Evolutionary conservation across 169 alveolate species (phyloP).

Genomic region (Plasmodium sp.): DNA sequence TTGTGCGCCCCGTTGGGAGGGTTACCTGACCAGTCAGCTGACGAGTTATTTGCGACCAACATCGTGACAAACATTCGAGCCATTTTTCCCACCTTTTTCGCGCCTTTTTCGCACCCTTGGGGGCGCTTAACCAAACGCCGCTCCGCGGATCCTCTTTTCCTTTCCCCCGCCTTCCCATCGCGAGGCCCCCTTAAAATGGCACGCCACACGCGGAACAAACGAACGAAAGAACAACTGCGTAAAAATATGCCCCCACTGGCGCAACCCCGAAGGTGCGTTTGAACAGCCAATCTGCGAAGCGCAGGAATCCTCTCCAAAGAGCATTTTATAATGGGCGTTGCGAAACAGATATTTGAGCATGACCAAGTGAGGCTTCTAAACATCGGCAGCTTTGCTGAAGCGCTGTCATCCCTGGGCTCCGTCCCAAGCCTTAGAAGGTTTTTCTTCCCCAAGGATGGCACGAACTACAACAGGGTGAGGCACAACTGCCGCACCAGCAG

Average conservation of each 20-base stretch:
- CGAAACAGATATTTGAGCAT: slow-evolving; percentile 20
- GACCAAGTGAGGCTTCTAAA: slow-evolving; percentile 30
- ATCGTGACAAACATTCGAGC: not conserved
- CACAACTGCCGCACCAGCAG: not conserved
- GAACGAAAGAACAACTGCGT: not conserved
- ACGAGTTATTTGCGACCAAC: not conserved
- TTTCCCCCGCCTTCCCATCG: not conserved
- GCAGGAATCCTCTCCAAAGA: not conserved
- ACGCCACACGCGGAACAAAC: not conserved
- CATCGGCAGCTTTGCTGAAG: slow-evolving; percentile 5
- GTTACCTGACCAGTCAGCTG: not conserved
- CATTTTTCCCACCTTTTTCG: not conserved
- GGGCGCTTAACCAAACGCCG: not conserved
- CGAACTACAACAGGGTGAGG: slow-evolving; percentile 14
- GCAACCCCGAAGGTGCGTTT: not conserved
- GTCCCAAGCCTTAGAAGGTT: slow-evolving; percentile 18
- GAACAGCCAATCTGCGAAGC: not conserved
- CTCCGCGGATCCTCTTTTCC: not conserved
- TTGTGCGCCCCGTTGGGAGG: not conserved
- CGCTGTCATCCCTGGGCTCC: slow-evolving; percentile 1
- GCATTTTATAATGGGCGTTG: slow-evolving; percentile 35
- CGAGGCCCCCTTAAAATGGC: not conserved
- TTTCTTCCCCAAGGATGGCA: slow-evolving; percentile 14
- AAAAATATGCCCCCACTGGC: not conserved
- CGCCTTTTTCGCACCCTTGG: not conserved